Base-by-base conservation (phyloP, 2,329 filamentous ascomycete species). In the Neocucurbitaria cava region DNA sequence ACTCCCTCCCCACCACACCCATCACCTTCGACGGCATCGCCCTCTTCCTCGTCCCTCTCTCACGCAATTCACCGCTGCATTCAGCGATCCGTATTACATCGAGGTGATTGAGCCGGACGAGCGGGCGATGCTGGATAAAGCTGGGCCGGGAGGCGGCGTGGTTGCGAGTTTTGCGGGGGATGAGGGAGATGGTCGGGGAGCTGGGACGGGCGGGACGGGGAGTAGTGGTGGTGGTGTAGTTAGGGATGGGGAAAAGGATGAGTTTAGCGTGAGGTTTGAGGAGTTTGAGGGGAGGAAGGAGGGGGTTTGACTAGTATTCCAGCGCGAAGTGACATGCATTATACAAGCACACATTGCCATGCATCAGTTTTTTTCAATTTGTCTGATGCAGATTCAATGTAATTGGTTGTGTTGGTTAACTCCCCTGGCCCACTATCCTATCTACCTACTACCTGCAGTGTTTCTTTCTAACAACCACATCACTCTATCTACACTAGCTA, bases 21-120 rank as follows among this genome's bases (percentile, higher is more conserved):
- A 58, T 58, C 13, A 60, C 64, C 6, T 74, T 68, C 50, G 70
- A 74, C 40, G 72, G 70, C 13, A 69, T 70, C 15, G 71, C 70
- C 11, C 52, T 73, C 17, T 71, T 76, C 42, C 65, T 72, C 43
- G 57, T 72, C 5, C 64, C 6, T 64, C 57, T 30, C 59, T 73
- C 13, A 60, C 69, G 35, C 45, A 60, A 21, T 70, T 73, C 35
- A 57, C 49, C 7, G 52, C 62, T 11, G 69, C 71, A 1, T 72
- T 74, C 53, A 52, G 66, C 48, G 69, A 71, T 49, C 65, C 68
- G 23, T 74, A 73, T 55, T 74, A 72, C 51, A 42, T 61, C 35
- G 58, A 64, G 21, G 58, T 69, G 3, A 76, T 73, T 45, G 58
- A 63, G 48, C 62, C 65, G n/a, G 68, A 73, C 49, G 68, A 73